Conservation (phyloP, 192 early-diverging fungal species). For the Phlyctochytrium planicorne region DNA sequence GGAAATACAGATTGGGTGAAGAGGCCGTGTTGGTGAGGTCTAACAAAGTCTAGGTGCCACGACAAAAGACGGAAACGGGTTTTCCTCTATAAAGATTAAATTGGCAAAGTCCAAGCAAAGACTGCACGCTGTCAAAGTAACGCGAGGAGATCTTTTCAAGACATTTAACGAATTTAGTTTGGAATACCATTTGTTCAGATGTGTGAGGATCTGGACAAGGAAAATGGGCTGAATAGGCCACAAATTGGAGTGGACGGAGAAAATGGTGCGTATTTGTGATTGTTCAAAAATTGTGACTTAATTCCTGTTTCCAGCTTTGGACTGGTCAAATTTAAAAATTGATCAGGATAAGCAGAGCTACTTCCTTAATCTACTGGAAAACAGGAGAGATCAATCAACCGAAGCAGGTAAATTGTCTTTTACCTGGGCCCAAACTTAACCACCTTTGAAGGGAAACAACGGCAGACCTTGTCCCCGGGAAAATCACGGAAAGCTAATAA, state of each 20-base stretch:
- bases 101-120: slow-evolving; percentile 42
- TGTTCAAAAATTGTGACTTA: background rate
- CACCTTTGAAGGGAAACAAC: too few species aligned
- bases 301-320: slow-evolving; percentile 27
- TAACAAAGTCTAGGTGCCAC: background rate
- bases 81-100: slow-evolving; percentile 42
- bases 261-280: slow-evolving; percentile 9
- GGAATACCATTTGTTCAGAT: slow-evolving; percentile 42
- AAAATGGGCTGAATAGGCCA: slow-evolving; percentile 24
- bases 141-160: background rate
- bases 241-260: slow-evolving; percentile 10
- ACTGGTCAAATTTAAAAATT: slow-evolving; percentile 47
- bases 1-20: slow-evolving; percentile 21
- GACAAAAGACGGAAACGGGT: slow-evolving; percentile 38
- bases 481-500: too few species aligned
- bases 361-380: slow-evolving; percentile 40
- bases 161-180: slow-evolving; percentile 25
- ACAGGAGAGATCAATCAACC: slow-evolving; percentile 18
- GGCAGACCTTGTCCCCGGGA: too few species aligned
- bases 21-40: slow-evolving; percentile 6
- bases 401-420: slow-evolving; percentile 6
- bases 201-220: slow-evolving; percentile 26
- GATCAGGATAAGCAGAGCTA: slow-evolving; percentile 49
- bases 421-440: background rate
- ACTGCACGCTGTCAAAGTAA: slow-evolving; percentile 47